phyloP scores from a whole-genome alignment of 176 grass and related monocot species.

The Carex littledalei region DNA sequence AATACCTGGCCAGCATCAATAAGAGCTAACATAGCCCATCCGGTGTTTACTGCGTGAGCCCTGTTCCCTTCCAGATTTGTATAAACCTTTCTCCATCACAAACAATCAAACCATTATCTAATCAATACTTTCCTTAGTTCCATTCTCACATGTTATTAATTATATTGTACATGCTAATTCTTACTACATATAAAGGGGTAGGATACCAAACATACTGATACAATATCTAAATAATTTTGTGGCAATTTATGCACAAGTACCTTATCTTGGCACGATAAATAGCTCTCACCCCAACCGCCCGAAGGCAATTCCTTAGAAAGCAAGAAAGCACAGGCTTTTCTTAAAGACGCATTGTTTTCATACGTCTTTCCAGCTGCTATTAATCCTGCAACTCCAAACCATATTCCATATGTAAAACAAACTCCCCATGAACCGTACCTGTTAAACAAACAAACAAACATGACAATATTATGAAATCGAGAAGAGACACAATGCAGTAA shows the following conservation, averaged over 20 bases:
- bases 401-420: constrained; percentile 87
- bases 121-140: neutral
- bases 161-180: neutral
- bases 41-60: constrained; percentile 80
- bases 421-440: constrained; percentile 97
- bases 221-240: constrained; percentile 1
- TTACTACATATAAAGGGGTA: neutral
- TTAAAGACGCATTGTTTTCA: constrained; percentile 48
- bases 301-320: constrained; percentile 80
- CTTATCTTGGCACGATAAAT: constrained; percentile 92
- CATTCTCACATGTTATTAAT: neutral
- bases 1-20: constrained; percentile 81
- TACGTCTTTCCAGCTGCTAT: constrained; percentile 68
- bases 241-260: constrained; percentile 24
- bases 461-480: neutral
- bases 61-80: constrained; percentile 68
- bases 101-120: neutral
- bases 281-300: constrained; percentile 98
- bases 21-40: constrained; percentile 78
- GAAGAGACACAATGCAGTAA: no score
- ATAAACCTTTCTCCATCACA: constrained; percentile 61
- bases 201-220: neutral
- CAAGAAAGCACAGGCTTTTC: constrained; percentile 76
- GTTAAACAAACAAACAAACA: constrained; percentile 11
- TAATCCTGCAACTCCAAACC: constrained; percentile 88